Base-by-base conservation (phyloP, 2,329 filamentous ascomycete genomes). In the Apiospora arundinis region DNA sequence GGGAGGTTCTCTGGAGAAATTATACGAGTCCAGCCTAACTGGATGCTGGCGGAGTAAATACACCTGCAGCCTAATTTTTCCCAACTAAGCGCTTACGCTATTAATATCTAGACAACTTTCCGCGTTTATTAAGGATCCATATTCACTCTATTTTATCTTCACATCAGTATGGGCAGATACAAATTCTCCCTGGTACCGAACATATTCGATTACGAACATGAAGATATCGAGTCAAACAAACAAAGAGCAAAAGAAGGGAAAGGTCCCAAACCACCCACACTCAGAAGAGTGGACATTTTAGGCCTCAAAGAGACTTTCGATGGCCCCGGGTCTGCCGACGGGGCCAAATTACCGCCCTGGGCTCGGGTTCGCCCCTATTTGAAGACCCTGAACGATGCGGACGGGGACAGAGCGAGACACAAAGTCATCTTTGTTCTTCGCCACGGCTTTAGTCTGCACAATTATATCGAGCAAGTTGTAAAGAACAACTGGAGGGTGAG, bases 371-470 rank as follows among this genome's bases (percentile, higher is more conserved):
- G 56, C 4, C n/a, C 23, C 5, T 71, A 73, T 16, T 18, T 73
- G 5, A 21, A 69, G 28, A 2, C 44, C 32, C 66, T 74, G 11
- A 74, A 73, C 11, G 40, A 37, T 4, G n/a, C 25, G 32, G 40
- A 46, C 23, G 46, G 46, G 9, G 68, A 68, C 2, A 70, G 65
- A 60, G 72, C 68, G 3, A 74, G 67, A 2, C 70, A 74, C 49
- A 74, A 74, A 44, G 40, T 74, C 9, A 23, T 74, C n/a, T 72
- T 71, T 37, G 40, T 74, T 6, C 67, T 70, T 42, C 72, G 73
- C 5, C 73, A 74, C 37, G 72, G 73, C 28, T 48, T 40, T 44
- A 69, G 73, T 0, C 28, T 72, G 44, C 73, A 74, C 40, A 74
- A 74, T 28, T 68, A 71, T 18, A 60, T 72, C 40, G 73, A 72